Evolutionary conservation across 768 basidiomycete species (phyloP), one percentile per base, ranked within the genome.

Genomic region (Tulasnella sp.): DNA sequence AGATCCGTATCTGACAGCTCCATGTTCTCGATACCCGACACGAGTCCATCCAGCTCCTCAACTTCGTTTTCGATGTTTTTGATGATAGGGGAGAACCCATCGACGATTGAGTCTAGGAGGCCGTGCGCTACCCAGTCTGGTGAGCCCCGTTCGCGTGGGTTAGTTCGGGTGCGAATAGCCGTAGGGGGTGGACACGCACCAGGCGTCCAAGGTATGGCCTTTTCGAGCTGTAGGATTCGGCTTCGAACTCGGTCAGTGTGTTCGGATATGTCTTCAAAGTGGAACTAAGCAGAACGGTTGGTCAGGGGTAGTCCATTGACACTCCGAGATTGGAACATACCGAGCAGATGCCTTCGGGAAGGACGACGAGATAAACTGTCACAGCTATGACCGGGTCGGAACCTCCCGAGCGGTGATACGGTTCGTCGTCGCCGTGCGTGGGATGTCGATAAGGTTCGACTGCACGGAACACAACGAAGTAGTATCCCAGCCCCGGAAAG

Each of bases 41-140:
- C 87, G 42, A 91, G 79, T 14, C 86, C 83, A 76, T 95, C 93
- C 69, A 95, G 88, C 19, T 86, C 86, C 73, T 87, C 84, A 2
- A 93, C 89, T 77, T 96, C 95, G 63, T 83, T 83, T 77, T 92
- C 92, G 41, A 97, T 89, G 73, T 88, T 87, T 75, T 89, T 85
- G 73, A 95, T 82, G 73, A 94, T 84, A 1, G 93, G 93, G 78
- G 94, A 94, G 81, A 95, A 95, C 0, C 92, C 90, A 78, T 98
- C 95, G 26, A 98, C 94, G 68, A 98, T 88, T 1, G 94, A 95
- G 77, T 97, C 95, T 75, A 98, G 82, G 70, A 97, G 84, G 26
- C 89, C 91, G 79, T 98, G 94, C 0, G 93, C 94, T 75, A 98
- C 92, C 93, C 94, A 96, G 78, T 95, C 95, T 94, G 76, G n/a